A percentile compares a stretch with the other conserved stretches of the same genome.
Evolutionary conservation across 2,329 filamentous ascomycete species (phyloP).

Genomic region (Emmonsiellopsis sp.): DNA sequence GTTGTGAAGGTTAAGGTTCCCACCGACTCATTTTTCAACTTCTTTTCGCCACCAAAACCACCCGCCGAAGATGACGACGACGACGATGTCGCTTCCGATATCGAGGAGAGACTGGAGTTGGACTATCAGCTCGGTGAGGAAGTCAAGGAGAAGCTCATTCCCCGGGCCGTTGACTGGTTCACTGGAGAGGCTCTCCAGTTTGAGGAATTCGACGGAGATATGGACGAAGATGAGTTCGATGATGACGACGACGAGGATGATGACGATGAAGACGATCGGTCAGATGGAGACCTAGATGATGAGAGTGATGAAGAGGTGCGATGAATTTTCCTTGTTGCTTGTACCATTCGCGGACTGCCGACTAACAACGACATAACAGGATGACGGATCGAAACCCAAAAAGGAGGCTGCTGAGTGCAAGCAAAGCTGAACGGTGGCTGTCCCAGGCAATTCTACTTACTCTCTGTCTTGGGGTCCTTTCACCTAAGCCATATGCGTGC

Average conservation of each 20-base stretch:
- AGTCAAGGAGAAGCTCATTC: conserved; percentile 99
- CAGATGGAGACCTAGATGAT: conserved; percentile 51
- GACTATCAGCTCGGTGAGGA: conserved; percentile 99
- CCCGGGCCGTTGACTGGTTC: conserved; percentile 98
- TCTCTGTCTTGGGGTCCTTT: not conserved
- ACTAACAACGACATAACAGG: conserved; percentile 43
- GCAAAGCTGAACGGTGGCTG: conserved; percentile 59
- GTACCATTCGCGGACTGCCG: not conserved
- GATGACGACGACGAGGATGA: conserved; percentile 93
- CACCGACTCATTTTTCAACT: conserved; percentile 98
- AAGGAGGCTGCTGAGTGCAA: conserved; percentile 94
- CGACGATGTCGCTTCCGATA: conserved; percentile 70
- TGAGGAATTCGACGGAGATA: conserved; percentile 82
- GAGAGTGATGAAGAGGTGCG: conserved; percentile 48
- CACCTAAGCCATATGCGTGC: not conserved
- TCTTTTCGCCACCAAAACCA: conserved; percentile 91
- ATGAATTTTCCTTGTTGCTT: conserved; percentile 3
- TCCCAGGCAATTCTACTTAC: not conserved
- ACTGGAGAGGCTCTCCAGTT: conserved; percentile 95
- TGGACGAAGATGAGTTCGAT: conserved; percentile 73
- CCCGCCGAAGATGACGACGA: conserved; percentile 62
- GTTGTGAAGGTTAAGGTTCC: conserved; percentile 99
- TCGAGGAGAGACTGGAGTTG: conserved; percentile 94
- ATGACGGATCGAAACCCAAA: conserved; percentile 82
- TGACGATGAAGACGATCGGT: conserved; percentile 72